Percentiles rank a stretch among this genome's conserved stretches.
Conservation (phyloP, 805 yeast species). For the Ogataea nakhonphanomensis region DNA sequence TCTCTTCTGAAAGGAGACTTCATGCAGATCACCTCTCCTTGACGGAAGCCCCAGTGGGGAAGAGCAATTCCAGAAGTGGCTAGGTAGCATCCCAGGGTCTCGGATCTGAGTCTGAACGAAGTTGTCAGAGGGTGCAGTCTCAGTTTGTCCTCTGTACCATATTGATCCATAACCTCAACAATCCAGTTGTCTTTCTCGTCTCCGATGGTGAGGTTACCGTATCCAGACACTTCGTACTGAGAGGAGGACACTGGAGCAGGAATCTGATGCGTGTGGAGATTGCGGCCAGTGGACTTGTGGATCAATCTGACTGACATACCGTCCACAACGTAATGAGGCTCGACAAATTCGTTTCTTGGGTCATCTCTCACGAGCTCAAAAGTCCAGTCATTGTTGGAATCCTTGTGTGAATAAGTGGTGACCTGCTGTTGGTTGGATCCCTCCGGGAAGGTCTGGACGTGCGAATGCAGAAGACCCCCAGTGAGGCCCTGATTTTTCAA, state of each 20-base stretch:
- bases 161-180: constrained; percentile 72
- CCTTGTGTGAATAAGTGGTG: constrained; percentile 89
- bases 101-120: constrained; percentile 64
- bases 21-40: constrained; percentile 84
- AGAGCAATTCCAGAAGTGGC: constrained; percentile 67
- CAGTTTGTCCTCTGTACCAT: constrained; percentile 44
- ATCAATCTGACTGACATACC: constrained; percentile 68
- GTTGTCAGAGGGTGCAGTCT: constrained; percentile 75
- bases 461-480: constrained; percentile 83
- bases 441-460: constrained; percentile 77
- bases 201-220: constrained; percentile 68
- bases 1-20: constrained; percentile 66
- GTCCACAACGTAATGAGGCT: constrained; percentile 43
- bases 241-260: constrained; percentile 67
- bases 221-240: constrained; percentile 83
- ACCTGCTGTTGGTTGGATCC: constrained; percentile 94
- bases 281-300: constrained; percentile 68
- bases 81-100: constrained; percentile 65
- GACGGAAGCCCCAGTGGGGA: constrained; percentile 85
- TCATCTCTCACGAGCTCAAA: constrained; percentile 58
- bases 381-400: constrained; percentile 79
- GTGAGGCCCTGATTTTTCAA: constrained; percentile 68
- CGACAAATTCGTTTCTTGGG: constrained; percentile 30
- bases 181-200: constrained; percentile 90
- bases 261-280: constrained; percentile 79